Evolutionary conservation across 2,329 filamentous ascomycete species (phyloP).

Genomic region (Cryphonectria japonica): DNA sequence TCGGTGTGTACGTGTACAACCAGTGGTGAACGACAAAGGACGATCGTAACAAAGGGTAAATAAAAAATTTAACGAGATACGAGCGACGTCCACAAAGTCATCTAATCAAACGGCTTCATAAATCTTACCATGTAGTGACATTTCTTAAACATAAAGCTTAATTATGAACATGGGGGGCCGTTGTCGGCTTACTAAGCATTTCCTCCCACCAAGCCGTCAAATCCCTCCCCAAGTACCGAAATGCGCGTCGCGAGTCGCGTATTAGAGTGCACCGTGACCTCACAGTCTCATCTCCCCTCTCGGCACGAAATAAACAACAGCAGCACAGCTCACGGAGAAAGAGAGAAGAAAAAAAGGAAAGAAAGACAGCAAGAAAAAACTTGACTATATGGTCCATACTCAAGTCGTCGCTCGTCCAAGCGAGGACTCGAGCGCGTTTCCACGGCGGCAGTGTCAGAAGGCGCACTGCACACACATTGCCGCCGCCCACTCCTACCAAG

Average conservation of each 20-base stretch:
- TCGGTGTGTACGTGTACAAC: not conserved
- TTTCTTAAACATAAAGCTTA: too few species aligned
- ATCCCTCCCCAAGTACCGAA: not conserved
- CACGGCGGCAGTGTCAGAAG: not conserved
- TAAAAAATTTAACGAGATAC: not conserved
- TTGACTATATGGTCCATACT: too few species aligned
- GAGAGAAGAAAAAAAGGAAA: too few species aligned
- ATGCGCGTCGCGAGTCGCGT: not conserved
- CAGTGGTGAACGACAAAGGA: not conserved
- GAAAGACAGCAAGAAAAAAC: too few species aligned
- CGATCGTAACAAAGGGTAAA: not conserved
- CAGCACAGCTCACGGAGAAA: not conserved
- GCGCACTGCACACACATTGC: not conserved
- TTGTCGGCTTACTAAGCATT: too few species aligned
- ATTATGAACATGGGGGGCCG: not conserved
- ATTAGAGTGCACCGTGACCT: not conserved
- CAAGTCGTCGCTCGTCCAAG: too few species aligned
- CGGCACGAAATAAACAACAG: not conserved
- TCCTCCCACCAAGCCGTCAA: not conserved
- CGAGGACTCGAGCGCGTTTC: not conserved
- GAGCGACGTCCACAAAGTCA: not conserved
- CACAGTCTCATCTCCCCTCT: not conserved
- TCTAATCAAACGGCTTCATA: not conserved
- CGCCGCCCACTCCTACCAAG: not conserved
- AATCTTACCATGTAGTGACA: too few species aligned